These are phyloP conservation scores for Backusella mclennaniae DNA, from an alignment of 192 early-diverging fungal genomes.

Conservation along the genomic window DNA sequence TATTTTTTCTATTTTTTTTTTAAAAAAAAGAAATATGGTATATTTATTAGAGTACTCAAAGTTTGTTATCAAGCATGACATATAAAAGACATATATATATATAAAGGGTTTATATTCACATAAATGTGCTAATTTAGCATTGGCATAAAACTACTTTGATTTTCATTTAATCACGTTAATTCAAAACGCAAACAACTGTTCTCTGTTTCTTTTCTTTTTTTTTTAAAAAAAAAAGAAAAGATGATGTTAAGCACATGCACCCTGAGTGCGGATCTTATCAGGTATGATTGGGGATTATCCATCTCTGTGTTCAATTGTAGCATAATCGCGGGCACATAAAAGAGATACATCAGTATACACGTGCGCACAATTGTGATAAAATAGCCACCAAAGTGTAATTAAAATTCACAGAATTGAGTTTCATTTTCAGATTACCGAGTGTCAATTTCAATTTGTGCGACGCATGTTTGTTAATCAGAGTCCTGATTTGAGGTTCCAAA, in stretches of 20 bases:
- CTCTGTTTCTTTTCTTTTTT: neutral
- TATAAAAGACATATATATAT: neutral
- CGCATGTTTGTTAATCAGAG: neutral
- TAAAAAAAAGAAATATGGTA: neutral
- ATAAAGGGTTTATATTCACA: neutral
- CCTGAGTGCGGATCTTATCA: neutral
- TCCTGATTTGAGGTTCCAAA: constrained; percentile 1
- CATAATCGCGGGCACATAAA: neutral
- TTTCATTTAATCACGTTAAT: neutral
- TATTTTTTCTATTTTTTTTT: neutral
- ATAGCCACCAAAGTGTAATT: neutral
- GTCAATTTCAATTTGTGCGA: neutral
- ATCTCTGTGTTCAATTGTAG: neutral
- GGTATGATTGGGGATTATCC: neutral
- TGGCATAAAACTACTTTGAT: neutral
- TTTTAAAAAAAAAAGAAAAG: neutral
- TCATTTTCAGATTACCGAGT: neutral
- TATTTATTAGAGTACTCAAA: neutral
- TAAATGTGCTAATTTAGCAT: neutral
- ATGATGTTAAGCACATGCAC: neutral
- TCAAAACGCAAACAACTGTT: neutral
- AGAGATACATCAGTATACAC: neutral
- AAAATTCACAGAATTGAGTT: neutral
- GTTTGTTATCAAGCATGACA: neutral
- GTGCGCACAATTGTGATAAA: neutral